Base-by-base conservation (phyloP, 2,329 filamentous ascomycete genomes). In the Macrophomina tecta region DNA sequence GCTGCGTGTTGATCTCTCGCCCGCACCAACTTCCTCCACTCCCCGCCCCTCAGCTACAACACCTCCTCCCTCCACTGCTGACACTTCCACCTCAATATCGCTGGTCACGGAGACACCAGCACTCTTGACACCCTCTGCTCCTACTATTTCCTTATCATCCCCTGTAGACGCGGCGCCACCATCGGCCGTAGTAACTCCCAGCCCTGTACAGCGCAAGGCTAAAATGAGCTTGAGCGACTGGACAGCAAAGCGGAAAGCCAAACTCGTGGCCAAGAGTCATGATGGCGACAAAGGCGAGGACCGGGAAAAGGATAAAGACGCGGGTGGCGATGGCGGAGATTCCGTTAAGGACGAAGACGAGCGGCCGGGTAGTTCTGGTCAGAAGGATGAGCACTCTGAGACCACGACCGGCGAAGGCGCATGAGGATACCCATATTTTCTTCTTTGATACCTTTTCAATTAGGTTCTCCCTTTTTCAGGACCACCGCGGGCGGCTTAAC, bases 61-160 rank as follows among this genome's bases (percentile, higher is more conserved):
- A 12, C 69, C 69, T 7, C 69, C 67, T 51, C 69, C 69, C 45
- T 68, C 69, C 45, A 70, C 70, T n/a, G 73, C 74, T 12, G 73
- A 76, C 23, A 74, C 71, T 8, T 69, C 73, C n/a, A 66, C 70
- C 18, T 67, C 73, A 23, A 70, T 70, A 23, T 62, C 70, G n/a
- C 61, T 70, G 18, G 65, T 75, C 45, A 73, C 73, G 9, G 74
- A 78, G 53, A 79, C 76, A 16, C 75, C 77, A 2, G 42, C 69
- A 30, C 34, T 52, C 14, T 36, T 51, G 28, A 66, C 64, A 12
- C 53, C 52, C 5, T 66, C 64, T 14, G 64, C 42, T n/a, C 63
- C 52, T 23, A 18, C 42, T 8, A 55, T 60, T n/a, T 58, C 64
- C 11, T 23, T 58, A 5, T 58, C 64, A 9, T 66, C 64, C 5